Base-by-base conservation (phyloP, 768 basidiomycete species). In the Phallus indusiatus region DNA sequence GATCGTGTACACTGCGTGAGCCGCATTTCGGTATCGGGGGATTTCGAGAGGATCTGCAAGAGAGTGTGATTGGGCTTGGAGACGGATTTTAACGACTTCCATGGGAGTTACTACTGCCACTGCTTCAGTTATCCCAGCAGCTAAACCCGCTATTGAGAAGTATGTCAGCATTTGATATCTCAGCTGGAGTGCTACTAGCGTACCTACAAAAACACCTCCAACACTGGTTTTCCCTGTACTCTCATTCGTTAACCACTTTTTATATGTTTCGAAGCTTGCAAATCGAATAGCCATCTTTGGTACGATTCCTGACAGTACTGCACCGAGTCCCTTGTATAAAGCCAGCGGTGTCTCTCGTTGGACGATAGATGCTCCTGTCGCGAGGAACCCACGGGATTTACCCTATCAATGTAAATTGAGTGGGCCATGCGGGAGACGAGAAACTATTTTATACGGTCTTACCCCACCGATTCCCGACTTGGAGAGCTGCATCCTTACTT, bases 231-330 rank as follows among this genome's bases (percentile, higher is more conserved):
- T 81, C 22, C 94, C 94, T 0, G 90, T 91, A 42, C 77, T 70
- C 61, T 79, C 77, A 65, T 91, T 83, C 1, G 88, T 83, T 47
- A 98, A 72, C 80, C 81, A 84, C 0, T 76, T 80, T 71, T 95
- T 94, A 80, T 99, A 99, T 49, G 84, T 78, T 75, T 99, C 96
- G 70, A 99, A 99, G 71, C 90, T 92, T 10, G 95, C 94, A 70
- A 98, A 99, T 36, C 96, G 88, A 68, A 94, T 97, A 52, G 93
- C 93, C 96, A 99, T 99, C 76, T 99, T 99, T 1, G 96, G 96
- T 8, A 97, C 92, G 70, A 99, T 99, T 11, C 96, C 96, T 11
- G 90, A 86, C 50, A 95, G 76, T 47, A 99, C 96, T 9, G 96
- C 96, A 20, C 96, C 96, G 37, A 99, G 82, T 62, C 94, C 96